These are phyloP conservation scores for Excoecaria agallocha DNA, from an alignment of 345 rosid species.

Conservation along the genomic window DNA sequence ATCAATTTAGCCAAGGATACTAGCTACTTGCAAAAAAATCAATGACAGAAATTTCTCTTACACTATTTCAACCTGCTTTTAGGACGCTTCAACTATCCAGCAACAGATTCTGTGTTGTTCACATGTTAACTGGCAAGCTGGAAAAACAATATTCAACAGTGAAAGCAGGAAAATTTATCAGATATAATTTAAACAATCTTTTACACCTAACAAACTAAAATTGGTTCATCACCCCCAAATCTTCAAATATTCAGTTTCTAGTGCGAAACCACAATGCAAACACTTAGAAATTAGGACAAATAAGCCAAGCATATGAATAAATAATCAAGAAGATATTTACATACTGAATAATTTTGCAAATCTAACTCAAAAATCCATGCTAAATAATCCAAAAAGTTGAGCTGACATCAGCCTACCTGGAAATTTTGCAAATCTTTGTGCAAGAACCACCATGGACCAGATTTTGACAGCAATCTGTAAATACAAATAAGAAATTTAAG, in stretches of 20 bases:
- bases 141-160: neutral
- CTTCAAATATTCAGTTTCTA: neutral
- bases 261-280: neutral
- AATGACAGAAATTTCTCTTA: neutral
- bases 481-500: conserved; percentile 12
- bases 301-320: neutral
- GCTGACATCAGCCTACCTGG: conserved; percentile 28
- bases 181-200: too few relatives aligned
- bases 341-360: neutral
- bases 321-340: neutral
- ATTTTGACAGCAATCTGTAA: conserved; percentile 55
- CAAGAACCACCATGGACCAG: conserved; percentile 98
- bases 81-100: neutral
- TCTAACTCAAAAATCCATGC: too few relatives aligned
- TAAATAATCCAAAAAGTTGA: too few relatives aligned
- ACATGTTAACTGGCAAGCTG: conserved; percentile 1
- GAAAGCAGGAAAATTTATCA: neutral
- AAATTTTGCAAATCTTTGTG: conserved; percentile 43
- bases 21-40: neutral
- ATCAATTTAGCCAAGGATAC: neutral
- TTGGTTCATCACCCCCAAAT: neutral
- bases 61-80: neutral
- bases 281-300: neutral
- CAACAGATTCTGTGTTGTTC: neutral
- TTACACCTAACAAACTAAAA: too few relatives aligned